phyloP scores from a whole-genome alignment of 2,329 filamentous ascomycete species.

The Nemania serpens region DNA sequence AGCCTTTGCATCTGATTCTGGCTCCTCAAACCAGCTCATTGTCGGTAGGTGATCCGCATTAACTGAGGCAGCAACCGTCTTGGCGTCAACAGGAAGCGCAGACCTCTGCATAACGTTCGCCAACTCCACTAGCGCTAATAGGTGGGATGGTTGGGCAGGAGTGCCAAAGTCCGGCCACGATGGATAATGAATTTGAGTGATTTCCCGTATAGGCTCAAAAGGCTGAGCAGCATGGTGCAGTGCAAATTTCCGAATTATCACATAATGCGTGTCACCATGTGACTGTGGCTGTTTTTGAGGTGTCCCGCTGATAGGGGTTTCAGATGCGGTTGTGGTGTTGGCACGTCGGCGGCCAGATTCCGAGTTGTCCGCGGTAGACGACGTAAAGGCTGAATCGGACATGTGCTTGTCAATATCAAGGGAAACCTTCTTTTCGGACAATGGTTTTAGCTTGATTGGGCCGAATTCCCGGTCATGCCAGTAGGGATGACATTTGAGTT shows the following conservation, averaged over 20 bases:
- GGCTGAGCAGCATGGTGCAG: constrained; percentile 77
- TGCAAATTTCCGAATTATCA: constrained; percentile 85
- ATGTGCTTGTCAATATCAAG: constrained; percentile 68
- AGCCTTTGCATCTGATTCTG: constrained; percentile 55
- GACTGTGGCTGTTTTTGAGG: constrained; percentile 35
- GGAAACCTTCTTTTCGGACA: constrained; percentile 83
- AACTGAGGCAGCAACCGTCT: constrained; percentile 43
- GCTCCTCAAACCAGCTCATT: constrained; percentile 60
- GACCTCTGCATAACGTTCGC: constrained; percentile 74
- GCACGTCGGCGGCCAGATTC: constrained; percentile 57
- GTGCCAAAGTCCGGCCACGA: constrained; percentile 98
- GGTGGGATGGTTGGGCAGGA: constrained; percentile 83
- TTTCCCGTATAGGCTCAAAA: constrained; percentile 84
- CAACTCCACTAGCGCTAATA: constrained; percentile 87
- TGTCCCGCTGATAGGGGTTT: constrained; percentile 35
- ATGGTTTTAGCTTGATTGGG: constrained; percentile 70
- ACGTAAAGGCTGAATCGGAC: constrained; percentile 43
- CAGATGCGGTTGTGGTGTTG: constrained; percentile 56
- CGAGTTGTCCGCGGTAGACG: constrained; percentile 36
- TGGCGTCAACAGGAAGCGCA: constrained; percentile 54
- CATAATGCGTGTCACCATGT: constrained; percentile 68
- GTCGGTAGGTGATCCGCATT: constrained; percentile 39
- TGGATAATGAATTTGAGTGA: constrained; percentile 92
- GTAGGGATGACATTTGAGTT: constrained; percentile 93
- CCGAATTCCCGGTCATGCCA: constrained; percentile 85